Evolutionary conservation across 768 basidiomycete species (phyloP).

Genomic region (Peribolospora kevripleyi): DNA sequence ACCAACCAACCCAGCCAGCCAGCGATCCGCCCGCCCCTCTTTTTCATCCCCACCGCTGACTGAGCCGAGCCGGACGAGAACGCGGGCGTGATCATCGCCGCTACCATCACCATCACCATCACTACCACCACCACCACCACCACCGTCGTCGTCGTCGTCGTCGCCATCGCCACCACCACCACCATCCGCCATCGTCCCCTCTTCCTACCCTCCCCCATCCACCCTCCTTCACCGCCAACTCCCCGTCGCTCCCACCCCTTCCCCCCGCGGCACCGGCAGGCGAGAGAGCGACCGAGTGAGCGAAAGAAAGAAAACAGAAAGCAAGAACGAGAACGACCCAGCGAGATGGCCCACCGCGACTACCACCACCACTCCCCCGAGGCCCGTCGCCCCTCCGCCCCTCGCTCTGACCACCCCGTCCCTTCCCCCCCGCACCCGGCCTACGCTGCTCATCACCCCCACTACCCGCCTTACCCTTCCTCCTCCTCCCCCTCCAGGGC

Average conservation of each 20-base stretch:
- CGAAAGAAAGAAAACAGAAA: too few species aligned
- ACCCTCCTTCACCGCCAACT: conserved; percentile 3
- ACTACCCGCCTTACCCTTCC: too few species aligned
- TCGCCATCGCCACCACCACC: neutral
- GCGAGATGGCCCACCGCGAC: too few species aligned
- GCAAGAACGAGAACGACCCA: too few species aligned
- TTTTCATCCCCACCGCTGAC: conserved; percentile 6
- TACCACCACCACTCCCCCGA: too few species aligned
- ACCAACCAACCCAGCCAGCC: neutral
- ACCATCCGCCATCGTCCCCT: neutral
- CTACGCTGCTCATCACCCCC: too few species aligned
- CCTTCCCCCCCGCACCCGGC: too few species aligned
- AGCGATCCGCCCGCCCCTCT: conserved; percentile 11
- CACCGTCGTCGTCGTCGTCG: conserved; percentile 7
- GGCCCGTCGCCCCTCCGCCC: too few species aligned
- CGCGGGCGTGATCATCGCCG: conserved; percentile 14
- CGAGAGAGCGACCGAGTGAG: too few species aligned
- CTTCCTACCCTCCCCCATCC: neutral
- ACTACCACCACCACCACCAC: conserved; percentile 9
- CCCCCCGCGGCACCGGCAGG: neutral
- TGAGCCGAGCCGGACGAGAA: neutral
- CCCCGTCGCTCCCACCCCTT: neutral
- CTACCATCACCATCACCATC: conserved; percentile 3
- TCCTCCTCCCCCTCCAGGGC: too few species aligned
- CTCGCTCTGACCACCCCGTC: too few species aligned